phyloP scores from a whole-genome alignment of 176 grass and related monocot genomes.

The Aegilops longissima region DNA sequence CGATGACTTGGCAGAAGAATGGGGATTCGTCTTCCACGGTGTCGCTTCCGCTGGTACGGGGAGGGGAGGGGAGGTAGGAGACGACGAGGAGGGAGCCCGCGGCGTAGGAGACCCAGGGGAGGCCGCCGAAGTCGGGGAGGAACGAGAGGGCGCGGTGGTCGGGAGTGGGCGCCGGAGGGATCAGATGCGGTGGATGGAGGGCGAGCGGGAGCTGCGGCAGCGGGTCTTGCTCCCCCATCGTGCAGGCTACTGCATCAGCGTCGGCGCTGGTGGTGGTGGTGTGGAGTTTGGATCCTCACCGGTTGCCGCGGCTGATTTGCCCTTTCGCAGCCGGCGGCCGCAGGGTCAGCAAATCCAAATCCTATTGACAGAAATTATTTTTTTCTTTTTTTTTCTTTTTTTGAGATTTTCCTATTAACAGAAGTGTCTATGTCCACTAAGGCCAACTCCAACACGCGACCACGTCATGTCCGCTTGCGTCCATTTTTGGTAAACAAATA shows the following conservation, averaged over 20 bases:
- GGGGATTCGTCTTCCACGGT: slow-evolving; percentile 4
- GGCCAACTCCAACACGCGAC: no score
- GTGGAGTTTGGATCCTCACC: slow-evolving; percentile 28
- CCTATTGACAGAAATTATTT: no score
- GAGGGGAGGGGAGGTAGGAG: slow-evolving; percentile 65
- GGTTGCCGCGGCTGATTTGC: slow-evolving; percentile 32
- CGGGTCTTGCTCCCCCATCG: slow-evolving; percentile 29
- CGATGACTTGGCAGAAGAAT: slow-evolving; percentile 83
- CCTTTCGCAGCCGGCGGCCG: neutral
- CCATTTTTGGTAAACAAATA: no score
- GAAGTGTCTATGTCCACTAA: no score
- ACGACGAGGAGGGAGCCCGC: slow-evolving; percentile 69
- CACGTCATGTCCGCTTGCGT: no score
- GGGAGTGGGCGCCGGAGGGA: slow-evolving; percentile 72
- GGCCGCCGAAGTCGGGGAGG: slow-evolving; percentile 72
- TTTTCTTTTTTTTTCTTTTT: no score
- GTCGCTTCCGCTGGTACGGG: neutral
- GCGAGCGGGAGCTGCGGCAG: slow-evolving; percentile 54
- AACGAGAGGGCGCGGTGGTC: slow-evolving; percentile 61
- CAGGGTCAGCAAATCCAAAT: no score
- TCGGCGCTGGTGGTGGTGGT: neutral
- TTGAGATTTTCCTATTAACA: no score
- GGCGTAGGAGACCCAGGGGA: slow-evolving; percentile 78
- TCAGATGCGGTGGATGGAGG: slow-evolving; percentile 56
- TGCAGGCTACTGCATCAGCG: slow-evolving; percentile 18